Evolutionary conservation across 2,329 filamentous ascomycete species (phyloP).

Genomic region (Colletotrichum tropicicola): DNA sequence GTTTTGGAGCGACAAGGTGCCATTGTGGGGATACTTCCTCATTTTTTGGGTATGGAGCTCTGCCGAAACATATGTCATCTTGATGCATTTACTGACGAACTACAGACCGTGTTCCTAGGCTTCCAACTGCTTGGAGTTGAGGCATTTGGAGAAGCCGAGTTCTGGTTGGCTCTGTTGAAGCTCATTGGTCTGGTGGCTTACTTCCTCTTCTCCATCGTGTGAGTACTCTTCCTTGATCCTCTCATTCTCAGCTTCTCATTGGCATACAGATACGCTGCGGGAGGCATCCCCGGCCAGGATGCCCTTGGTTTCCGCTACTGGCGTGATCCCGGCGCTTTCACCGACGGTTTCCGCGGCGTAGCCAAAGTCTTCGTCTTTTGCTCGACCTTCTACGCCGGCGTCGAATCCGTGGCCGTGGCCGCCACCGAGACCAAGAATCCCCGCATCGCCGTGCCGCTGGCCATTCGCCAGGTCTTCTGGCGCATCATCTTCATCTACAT

Average conservation of each 20-base stretch:
- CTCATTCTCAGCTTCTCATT: neutral
- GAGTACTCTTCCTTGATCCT: slow-evolving; percentile 28
- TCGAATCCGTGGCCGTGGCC: slow-evolving; percentile 70
- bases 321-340: slow-evolving; percentile 75
- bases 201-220: slow-evolving; percentile 77
- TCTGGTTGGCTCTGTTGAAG: slow-evolving; percentile 81
- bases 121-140: slow-evolving; percentile 78
- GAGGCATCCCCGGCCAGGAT: slow-evolving; percentile 67
- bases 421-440: slow-evolving; percentile 70
- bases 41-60: slow-evolving; percentile 70
- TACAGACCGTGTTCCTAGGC: slow-evolving; percentile 63
- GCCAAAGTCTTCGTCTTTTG: slow-evolving; percentile 75
- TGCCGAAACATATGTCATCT: neutral
- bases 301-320: slow-evolving; percentile 77
- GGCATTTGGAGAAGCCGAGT: slow-evolving; percentile 82
- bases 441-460: slow-evolving; percentile 61
- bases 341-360: slow-evolving; percentile 72
- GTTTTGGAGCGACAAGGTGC: slow-evolving; percentile 71
- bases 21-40: slow-evolving; percentile 74
- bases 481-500: slow-evolving; percentile 72
- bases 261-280: slow-evolving; percentile 64
- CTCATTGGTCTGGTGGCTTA: slow-evolving; percentile 75
- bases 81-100: neutral
- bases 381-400: slow-evolving; percentile 76
- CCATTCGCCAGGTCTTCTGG: slow-evolving; percentile 69